Evolutionary conservation across 2,329 filamentous ascomycete genomes (phyloP).

Genomic region (Alternaria triticimaculans): DNA sequence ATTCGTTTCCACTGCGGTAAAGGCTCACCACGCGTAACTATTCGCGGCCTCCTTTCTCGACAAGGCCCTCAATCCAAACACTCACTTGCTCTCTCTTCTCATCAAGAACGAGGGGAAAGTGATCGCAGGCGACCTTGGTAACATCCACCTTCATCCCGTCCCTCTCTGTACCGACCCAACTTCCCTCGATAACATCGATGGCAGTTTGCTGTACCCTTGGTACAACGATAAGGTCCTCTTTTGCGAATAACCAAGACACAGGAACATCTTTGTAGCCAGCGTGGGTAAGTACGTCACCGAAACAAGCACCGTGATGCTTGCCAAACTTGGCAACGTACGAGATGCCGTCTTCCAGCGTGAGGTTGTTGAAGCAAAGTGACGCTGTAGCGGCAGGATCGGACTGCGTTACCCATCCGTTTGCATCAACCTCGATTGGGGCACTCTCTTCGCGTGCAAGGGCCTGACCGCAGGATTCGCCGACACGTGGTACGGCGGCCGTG

Average conservation of each 20-base stretch:
- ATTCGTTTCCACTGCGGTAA: neutral
- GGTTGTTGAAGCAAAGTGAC: slow-evolving; percentile 21
- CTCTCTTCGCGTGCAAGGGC: neutral
- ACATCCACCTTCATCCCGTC: slow-evolving; percentile 51
- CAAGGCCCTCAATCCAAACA: slow-evolving; percentile 30
- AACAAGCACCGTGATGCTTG: slow-evolving; percentile 46
- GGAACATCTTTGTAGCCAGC: slow-evolving; percentile 52
- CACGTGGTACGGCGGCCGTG: slow-evolving; percentile 21
- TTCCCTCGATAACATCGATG: slow-evolving; percentile 48
- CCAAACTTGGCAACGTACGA: slow-evolving; percentile 21
- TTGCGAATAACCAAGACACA: slow-evolving; percentile 51
- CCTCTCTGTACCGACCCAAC: slow-evolving; percentile 23
- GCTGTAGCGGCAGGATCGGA: slow-evolving; percentile 8
- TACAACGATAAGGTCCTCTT: slow-evolving; percentile 45
- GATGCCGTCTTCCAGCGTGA: slow-evolving; percentile 19
- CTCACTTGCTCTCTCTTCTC: slow-evolving; percentile 33
- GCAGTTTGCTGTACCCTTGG: slow-evolving; percentile 38
- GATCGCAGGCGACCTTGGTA: slow-evolving; percentile 44
- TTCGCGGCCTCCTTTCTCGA: slow-evolving; percentile 12
- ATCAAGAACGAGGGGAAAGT: slow-evolving; percentile 40
- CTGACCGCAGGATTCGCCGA: slow-evolving; percentile 16
- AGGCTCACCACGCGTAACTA: neutral
- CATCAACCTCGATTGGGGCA: slow-evolving; percentile 8
- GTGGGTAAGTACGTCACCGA: slow-evolving; percentile 46
- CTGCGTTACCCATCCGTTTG: slow-evolving; percentile 26